Percentiles rank a stretch among this genome's conserved stretches.
phyloP scores from a whole-genome alignment of 2,329 filamentous ascomycete genomes.

The Colletotrichum truncatum region DNA sequence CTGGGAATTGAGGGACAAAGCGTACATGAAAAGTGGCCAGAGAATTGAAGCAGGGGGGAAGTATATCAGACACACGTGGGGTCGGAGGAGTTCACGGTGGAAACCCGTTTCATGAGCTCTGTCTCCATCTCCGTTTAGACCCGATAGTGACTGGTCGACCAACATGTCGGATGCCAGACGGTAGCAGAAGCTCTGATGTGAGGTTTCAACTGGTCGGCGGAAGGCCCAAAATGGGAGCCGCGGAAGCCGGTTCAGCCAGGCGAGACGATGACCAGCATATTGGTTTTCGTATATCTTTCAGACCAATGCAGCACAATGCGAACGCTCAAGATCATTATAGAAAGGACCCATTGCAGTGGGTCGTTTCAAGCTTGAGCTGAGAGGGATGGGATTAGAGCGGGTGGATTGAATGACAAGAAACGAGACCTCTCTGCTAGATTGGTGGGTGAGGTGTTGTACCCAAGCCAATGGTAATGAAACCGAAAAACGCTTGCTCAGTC shows the following conservation, averaged over 20 bases:
- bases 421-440: no score
- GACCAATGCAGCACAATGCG: background rate
- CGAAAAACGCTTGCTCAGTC: background rate
- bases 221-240: background rate
- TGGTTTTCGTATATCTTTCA: background rate
- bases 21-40: background rate
- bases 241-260: background rate
- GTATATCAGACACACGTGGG: constrained; percentile 3
- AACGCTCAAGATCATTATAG: background rate
- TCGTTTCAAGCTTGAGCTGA: background rate
- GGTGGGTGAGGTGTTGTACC: no score
- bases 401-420: background rate
- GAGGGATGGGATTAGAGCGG: background rate
- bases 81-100: background rate
- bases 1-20: constrained; percentile 2
- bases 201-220: constrained; percentile 18
- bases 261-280: background rate
- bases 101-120: constrained; percentile 1
- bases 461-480: no score
- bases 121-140: background rate
- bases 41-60: background rate
- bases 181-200: constrained; percentile 11
- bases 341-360: background rate
- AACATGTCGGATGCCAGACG: constrained; percentile 11
- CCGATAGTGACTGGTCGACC: background rate